phyloP scores from a whole-genome alignment of 179 eudicot species.

The Silene vulgaris region DNA sequence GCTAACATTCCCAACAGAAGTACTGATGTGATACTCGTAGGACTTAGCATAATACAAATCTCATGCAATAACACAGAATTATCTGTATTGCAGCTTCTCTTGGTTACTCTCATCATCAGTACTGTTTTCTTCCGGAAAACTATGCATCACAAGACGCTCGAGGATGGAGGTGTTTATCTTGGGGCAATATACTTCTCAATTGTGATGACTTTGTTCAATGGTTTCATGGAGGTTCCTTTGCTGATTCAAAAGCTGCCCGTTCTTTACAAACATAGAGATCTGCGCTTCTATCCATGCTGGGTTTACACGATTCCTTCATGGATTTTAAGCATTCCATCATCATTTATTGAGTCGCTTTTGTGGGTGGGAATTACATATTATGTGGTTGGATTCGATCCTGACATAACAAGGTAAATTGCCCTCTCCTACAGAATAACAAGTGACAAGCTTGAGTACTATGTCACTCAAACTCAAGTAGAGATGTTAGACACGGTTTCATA shows the following conservation, averaged over 20 bases:
- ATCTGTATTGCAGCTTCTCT: constrained; percentile 56
- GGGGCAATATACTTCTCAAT: constrained; percentile 72
- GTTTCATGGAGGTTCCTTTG: constrained; percentile 79
- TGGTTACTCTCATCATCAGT: constrained; percentile 44
- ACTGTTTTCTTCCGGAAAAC: constrained; percentile 73
- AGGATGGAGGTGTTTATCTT: constrained; percentile 61
- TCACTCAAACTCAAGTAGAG: not conserved
- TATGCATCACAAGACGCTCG: constrained; percentile 75
- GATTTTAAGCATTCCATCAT: constrained; percentile 69
- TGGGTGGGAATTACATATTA: constrained; percentile 75
- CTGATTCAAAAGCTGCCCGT: constrained; percentile 75
- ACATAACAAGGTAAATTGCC: constrained; percentile 46
- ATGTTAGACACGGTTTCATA: not conserved
- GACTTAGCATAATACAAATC: not conserved
- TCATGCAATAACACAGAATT: constrained; percentile 24
- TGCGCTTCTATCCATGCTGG: constrained; percentile 76
- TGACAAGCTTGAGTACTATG: constrained; percentile 6
- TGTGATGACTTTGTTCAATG: constrained; percentile 67
- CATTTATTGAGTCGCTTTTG: constrained; percentile 52
- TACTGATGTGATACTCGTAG: not conserved
- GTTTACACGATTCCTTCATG: constrained; percentile 73
- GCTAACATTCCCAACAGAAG: not conserved
- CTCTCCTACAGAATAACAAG: not conserved
- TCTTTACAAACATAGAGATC: constrained; percentile 72
- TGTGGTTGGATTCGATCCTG: constrained; percentile 69